Conservation (phyloP, 129 eudicot species). For the Logfia minima region DNA sequence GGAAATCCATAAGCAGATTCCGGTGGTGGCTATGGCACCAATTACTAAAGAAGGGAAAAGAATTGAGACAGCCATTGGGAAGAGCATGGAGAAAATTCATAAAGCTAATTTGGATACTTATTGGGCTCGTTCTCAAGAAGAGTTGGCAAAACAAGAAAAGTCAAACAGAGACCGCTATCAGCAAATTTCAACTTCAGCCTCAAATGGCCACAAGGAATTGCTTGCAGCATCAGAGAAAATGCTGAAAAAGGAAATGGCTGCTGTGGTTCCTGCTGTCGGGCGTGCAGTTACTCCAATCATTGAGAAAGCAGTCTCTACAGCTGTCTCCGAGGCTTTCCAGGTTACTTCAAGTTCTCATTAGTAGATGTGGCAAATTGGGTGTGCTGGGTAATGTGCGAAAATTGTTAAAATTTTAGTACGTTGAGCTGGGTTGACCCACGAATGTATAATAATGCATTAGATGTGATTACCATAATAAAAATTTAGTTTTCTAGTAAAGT, state of each 20-base stretch:
- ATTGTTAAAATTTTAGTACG: neutral
- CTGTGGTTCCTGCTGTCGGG: slow-evolving; percentile 62
- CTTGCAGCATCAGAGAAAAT: slow-evolving; percentile 59
- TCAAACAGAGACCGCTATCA: slow-evolving; percentile 61
- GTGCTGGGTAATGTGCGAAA: neutral
- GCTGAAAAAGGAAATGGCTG: slow-evolving; percentile 74
- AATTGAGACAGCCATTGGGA: slow-evolving; percentile 76
- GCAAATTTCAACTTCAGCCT: slow-evolving; percentile 53
- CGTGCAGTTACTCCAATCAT: slow-evolving; percentile 59
- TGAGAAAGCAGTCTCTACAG: slow-evolving; percentile 70
- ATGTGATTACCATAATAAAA: neutral
- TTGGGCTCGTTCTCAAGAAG: slow-evolving; percentile 90
- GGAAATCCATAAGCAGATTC: slow-evolving; percentile 74
- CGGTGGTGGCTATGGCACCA: slow-evolving; percentile 45
- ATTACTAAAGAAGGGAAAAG: slow-evolving; percentile 81
- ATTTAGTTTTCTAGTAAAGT: neutral
- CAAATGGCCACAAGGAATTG: slow-evolving; percentile 67
- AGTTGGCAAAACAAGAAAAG: slow-evolving; percentile 73
- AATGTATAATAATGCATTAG: neutral
- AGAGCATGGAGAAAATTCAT: slow-evolving; percentile 63
- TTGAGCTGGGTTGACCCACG: neutral
- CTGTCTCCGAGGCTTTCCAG: slow-evolving; percentile 83
- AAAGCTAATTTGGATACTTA: slow-evolving; percentile 73
- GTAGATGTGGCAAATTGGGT: neutral
- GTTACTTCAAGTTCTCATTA: slow-evolving; percentile 29